Evolutionary conservation across 305 asterid genomes (phyloP), one percentile per base, ranked within the genome.

Genomic region (Rubia balearica): DNA sequence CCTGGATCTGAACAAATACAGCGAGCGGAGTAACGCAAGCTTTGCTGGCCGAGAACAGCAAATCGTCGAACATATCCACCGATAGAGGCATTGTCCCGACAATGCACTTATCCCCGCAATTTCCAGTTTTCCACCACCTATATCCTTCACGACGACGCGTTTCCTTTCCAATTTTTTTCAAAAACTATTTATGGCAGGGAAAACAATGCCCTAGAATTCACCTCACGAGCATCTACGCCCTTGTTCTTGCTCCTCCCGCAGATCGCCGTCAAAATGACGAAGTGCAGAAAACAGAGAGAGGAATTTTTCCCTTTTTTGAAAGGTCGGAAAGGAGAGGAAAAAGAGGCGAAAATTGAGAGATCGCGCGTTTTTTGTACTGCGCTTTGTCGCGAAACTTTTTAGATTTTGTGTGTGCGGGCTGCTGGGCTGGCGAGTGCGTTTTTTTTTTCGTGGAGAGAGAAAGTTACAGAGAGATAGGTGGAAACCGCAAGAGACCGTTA

Each of bases 1-100:
- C 98, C 96, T 94, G 97, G 91, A 94, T 89, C 96, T 89, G 97
- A 82, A 94, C 48, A 70, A 86, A 91, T 73, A 88, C 65, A 7
- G 88, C 96, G 43, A 89, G 56, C 27, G 97, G 90, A 77, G 86
- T 83, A 61, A 88, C 84, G 66, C 81, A 87, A 73, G 93, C 91
- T 82, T 80, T 85, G 90, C 97, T 89, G 70, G 94, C 92, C 55
- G 83, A 77, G 83, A 91, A 86, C 22, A 94, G 65, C 74, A 85
- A 77, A 6, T 77, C 60, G 59, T 89, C 96, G 33, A 91, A 68
- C 45, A 83, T 81, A 83, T 87, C 91, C 67, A 86, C 59, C 21
- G 67, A 46, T 1, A 40, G 0, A 71, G 77, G 61, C 95, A 87
- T 91, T 77, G 57, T 78, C 10, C 14, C 48, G 10, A 16, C 71